These are phyloP conservation scores for Pulveroboletus frians DNA, from an alignment of 768 basidiomycete genomes.

Conservation along the genomic window DNA sequence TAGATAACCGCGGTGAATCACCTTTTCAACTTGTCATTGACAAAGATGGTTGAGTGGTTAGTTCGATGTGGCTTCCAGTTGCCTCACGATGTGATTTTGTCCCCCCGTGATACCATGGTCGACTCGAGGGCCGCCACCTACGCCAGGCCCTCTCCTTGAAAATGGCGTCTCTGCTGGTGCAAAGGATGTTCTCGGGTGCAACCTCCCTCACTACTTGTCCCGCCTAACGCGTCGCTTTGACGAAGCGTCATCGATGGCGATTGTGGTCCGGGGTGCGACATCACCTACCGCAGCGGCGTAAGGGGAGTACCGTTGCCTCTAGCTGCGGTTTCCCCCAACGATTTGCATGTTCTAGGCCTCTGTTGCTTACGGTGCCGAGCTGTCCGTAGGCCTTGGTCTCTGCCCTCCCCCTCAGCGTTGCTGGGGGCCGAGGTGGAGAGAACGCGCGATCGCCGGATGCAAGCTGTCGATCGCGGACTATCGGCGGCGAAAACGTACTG, in stretches of 20 bases:
- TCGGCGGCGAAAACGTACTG: not conserved
- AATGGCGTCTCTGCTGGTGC: not conserved
- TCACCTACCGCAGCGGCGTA: not conserved
- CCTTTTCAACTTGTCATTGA: not conserved
- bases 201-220: not conserved
- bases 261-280: not conserved
- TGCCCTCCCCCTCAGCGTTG: too few relatives aligned
- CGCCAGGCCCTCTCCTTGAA: not conserved
- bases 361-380: too few relatives aligned
- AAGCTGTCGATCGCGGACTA: not conserved
- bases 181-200: not conserved
- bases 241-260: not conserved
- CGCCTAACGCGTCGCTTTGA: accelerated
- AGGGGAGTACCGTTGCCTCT: not conserved
- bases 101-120: too few relatives aligned
- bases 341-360: not conserved
- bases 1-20: not conserved
- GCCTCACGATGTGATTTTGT: not conserved
- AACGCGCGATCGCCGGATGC: too few relatives aligned
- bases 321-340: not conserved
- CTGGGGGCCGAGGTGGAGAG: too few relatives aligned
- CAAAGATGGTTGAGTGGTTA: not conserved
- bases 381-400: too few relatives aligned
- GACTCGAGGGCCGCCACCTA: too few relatives aligned
- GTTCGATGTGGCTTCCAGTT: not conserved